Evolutionary conservation across 768 basidiomycete genomes (phyloP), one percentile per base, ranked within the genome.

Genomic region (Tephrocybe sp.): DNA sequence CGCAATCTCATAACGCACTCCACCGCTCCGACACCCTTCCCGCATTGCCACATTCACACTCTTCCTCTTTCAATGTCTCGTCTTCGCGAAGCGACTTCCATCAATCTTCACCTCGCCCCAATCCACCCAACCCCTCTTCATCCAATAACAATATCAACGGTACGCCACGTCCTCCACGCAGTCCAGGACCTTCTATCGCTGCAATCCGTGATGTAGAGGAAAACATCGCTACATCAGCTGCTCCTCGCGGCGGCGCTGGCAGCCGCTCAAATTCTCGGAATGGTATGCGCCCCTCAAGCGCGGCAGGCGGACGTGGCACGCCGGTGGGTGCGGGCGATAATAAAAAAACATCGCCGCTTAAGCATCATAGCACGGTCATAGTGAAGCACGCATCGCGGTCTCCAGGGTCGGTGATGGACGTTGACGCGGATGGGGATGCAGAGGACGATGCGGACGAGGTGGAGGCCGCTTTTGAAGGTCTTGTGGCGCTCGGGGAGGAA

Each of bases 361-460:
- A 51, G 19, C 50, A 40, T 10, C 22, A 34, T 3, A 61, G 56
- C 13, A 55, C 61, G 22, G n/a, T 27, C 21, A 27, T 54, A 23
- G 52, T 54, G 2, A 64, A 61, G 31, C 59, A 16, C 8, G 15
- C 36, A 27, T 42, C 38, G 19, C 33, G 58, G 11, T 50, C 43
- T 1, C 52, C 34, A n/a, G 53, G 30, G 53, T 57, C 31, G 45
- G 45, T 22, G 40, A 60, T 54, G 60, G 65, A 62, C n/a, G 55
- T 56, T 5, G 65, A 66, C 42, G 61, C 54, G n/a, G 73, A 73
- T 46, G 75, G 60, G 1, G 59, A 59, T 15, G 61, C 50, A 0
- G 62, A 62, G 10, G 59, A 56, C 1, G 75, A 76, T 11, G 69
- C 53, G 8, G 74, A 74, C 21, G 71, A 57, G 47, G 73, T 59